Evolutionary conservation across 78 protist genomes (phyloP).

Genomic region (Dictyostelium intermedium): DNA sequence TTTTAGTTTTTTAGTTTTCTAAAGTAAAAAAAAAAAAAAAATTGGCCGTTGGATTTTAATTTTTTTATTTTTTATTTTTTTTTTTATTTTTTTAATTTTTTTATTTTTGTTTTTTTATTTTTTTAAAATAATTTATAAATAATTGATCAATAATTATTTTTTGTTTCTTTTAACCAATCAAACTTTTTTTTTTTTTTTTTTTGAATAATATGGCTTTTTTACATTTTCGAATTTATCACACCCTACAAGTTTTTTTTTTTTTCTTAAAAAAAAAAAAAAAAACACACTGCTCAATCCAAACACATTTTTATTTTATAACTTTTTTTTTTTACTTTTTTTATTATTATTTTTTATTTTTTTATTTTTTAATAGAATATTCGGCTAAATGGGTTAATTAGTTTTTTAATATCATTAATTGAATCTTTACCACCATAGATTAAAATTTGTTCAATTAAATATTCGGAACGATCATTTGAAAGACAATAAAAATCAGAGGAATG

Average conservation of each 20-base stretch:
- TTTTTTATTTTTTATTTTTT: neutral
- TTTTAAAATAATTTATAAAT: too few relatives aligned
- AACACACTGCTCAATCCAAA: too few relatives aligned
- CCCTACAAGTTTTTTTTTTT: too few relatives aligned
- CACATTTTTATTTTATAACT: neutral
- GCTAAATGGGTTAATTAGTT: constrained; percentile 17
- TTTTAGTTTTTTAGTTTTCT: too few relatives aligned
- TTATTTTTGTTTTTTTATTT: neutral
- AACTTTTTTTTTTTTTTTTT: neutral
- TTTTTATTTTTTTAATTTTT: neutral
- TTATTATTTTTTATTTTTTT: neutral
- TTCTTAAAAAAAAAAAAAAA: too few relatives aligned
- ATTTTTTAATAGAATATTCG: neutral
- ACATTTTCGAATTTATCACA: too few relatives aligned
- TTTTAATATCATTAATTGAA: constrained; percentile 37
- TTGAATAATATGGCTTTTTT: too few relatives aligned
- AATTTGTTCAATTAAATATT: constrained; percentile 28
- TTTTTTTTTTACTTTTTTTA: neutral
- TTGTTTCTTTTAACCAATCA: neutral
- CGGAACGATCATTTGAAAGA: constrained; percentile 9
- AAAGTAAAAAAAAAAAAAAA: too few relatives aligned
- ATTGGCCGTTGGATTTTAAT: neutral
- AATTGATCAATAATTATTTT: too few relatives aligned
- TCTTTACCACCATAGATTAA: constrained; percentile 33
- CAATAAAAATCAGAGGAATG: constrained; percentile 8